These are phyloP conservation scores for Kluyveromyces sp. DNA, from an alignment of 1,139 yeast species.

Conservation along the genomic window DNA sequence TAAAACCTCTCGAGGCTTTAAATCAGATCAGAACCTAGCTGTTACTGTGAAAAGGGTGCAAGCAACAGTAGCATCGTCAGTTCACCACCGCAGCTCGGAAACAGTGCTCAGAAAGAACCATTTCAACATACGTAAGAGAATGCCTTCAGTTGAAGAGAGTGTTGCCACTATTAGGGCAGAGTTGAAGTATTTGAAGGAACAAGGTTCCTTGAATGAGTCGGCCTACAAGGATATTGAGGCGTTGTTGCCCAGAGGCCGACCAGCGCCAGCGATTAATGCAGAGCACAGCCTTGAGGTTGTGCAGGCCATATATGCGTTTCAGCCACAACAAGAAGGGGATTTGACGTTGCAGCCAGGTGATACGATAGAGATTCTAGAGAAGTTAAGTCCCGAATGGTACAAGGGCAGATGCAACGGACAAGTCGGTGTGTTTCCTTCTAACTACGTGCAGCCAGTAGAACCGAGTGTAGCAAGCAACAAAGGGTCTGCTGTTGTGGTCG, in stretches of 20 bases:
- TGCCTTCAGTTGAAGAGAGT: slow-evolving; percentile 6
- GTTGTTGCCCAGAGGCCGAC: slow-evolving; percentile 36
- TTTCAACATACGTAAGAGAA: background rate
- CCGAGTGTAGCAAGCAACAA: slow-evolving; percentile 27
- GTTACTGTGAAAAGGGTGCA: no score
- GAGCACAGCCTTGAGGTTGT: slow-evolving; percentile 35
- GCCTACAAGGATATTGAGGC: slow-evolving; percentile 46
- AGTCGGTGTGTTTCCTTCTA: slow-evolving; percentile 84
- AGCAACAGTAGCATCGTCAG: no score
- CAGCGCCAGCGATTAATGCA: background rate
- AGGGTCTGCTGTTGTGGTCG: slow-evolving; percentile 19
- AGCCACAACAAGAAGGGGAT: slow-evolving; percentile 67
- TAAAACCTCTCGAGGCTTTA: no score
- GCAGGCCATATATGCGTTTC: slow-evolving; percentile 68
- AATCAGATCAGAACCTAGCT: no score
- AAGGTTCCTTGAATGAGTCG: slow-evolving; percentile 61
- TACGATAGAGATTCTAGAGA: slow-evolving; percentile 61
- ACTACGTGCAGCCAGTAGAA: slow-evolving; percentile 57
- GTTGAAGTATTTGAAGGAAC: slow-evolving; percentile 71
- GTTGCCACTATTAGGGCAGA: slow-evolving; percentile 51
- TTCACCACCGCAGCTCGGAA: no score
- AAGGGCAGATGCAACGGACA: slow-evolving; percentile 57
- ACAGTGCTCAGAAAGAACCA: background rate
- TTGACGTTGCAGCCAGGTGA: slow-evolving; percentile 60
- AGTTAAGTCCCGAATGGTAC: slow-evolving; percentile 86